These are phyloP conservation scores for Leishmania turanica DNA, from an alignment of 208 protist species.

Conservation along the genomic window DNA sequence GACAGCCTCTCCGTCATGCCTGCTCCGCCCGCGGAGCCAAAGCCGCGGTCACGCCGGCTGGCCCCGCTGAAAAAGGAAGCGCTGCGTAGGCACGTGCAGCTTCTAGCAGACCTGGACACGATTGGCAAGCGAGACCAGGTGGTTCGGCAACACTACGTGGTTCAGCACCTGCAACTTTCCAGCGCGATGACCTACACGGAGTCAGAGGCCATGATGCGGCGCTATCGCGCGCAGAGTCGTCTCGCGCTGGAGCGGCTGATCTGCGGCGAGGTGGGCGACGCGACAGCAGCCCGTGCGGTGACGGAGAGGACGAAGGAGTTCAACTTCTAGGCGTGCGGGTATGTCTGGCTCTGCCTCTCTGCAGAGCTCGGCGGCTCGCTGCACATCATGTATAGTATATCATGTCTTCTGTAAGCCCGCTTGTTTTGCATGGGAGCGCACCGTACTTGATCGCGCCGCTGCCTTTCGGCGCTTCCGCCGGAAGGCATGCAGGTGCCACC, in stretches of 20 bases:
- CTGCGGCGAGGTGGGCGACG: not conserved
- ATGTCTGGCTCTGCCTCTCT: not conserved
- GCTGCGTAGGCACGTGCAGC: conserved; percentile 11
- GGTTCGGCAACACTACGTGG: conserved; percentile 27
- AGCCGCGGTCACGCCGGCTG: conserved; percentile 15
- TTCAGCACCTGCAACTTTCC: conserved; percentile 28
- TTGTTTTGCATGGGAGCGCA: not conserved
- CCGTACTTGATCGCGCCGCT: not conserved
- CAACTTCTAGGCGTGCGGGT: not conserved
- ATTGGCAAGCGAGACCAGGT: conserved; percentile 27
- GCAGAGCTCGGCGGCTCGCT: not conserved
- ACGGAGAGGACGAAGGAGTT: conserved; percentile 3
- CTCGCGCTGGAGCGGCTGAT: conserved; percentile 28
- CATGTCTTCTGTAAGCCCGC: not conserved
- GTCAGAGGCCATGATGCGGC: conserved; percentile 31
- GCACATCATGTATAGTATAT: not conserved
- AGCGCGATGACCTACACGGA: conserved; percentile 23
- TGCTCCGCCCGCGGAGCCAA: conserved; percentile 23
- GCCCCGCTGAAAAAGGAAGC: conserved; percentile 22
- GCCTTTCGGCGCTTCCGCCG: not conserved
- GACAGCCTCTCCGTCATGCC: conserved; percentile 17
- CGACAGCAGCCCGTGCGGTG: not conserved
- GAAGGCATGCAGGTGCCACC: not conserved
- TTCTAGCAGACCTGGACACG: conserved; percentile 21
- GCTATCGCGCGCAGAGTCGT: conserved; percentile 18